Evolutionary conservation across 345 rosid species (phyloP), one percentile per base, ranked within the genome.

Genomic region (Heritiera littoralis): DNA sequence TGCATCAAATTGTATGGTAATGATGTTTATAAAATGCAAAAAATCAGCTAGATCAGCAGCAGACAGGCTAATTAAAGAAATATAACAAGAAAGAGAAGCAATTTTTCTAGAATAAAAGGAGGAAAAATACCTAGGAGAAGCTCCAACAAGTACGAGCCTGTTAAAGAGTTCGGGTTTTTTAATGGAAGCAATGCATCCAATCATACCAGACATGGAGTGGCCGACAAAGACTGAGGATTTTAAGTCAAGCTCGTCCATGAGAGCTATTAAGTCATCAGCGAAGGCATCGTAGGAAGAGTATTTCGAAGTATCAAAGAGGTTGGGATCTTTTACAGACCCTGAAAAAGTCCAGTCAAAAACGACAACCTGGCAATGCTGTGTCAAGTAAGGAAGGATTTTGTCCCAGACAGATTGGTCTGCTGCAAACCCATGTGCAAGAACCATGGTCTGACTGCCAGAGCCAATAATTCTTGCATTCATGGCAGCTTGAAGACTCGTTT

Each of bases 191-290:
- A 90, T 84, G 88, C 96, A 91, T 14, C 94, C 94, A 54, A 91
- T 90, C 89, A 94, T 88, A 61, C 90, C 93, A 46, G 96, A 87
- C 92, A 94, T 90, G 82, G 97, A 94, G 80, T 94, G 97, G 40
- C 97, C 98, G 30, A 90, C 81, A 83, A 89, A 90, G 51, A 88
- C 84, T 0, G 84, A 52, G 35, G 90, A 83, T 7, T 81, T 78
- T 49, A 89, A 61, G 69, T 76, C 71, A 77, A 89, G 68, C 78
- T 91, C 94, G 2, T 91, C 96, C 30, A 92, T 12, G 35, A 94
- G 86, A 54, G 74, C 49, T 6, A 92, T 88, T 55, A 94, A 79
- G 79, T 90, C 96, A 5, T 84, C 70, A 18, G 94, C 91, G 77
- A 87, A 94, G 56, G 83, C 87, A 2, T 89, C 91, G 18, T 84